Evolutionary conservation across 83 land plant species (phyloP).

Genomic region (Picea mariana): DNA sequence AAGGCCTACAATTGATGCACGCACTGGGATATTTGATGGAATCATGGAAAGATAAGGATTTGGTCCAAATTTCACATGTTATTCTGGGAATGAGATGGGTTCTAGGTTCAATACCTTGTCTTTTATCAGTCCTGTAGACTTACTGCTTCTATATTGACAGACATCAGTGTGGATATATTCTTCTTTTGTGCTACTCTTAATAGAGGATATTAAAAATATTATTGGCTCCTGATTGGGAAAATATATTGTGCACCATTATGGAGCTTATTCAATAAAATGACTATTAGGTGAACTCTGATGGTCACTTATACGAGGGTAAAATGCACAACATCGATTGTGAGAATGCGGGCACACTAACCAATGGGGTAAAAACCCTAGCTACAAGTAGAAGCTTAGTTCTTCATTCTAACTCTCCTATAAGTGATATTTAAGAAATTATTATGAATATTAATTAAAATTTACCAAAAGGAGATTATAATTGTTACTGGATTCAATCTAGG

Average conservation of each 20-base stretch:
- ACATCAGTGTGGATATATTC: neutral
- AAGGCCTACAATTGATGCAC: neutral
- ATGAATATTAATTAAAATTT: too few relatives aligned
- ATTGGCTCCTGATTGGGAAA: neutral
- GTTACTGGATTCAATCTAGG: too few relatives aligned
- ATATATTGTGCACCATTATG: neutral
- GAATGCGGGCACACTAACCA: too few relatives aligned
- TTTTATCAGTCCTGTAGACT: neutral
- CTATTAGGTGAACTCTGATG: neutral
- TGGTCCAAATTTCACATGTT: neutral
- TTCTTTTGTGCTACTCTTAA: neutral
- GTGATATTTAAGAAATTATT: too few relatives aligned
- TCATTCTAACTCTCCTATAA: too few relatives aligned
- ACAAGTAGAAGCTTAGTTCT: too few relatives aligned
- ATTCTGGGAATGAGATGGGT: neutral
- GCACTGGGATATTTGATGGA: neutral
- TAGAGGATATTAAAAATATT: neutral
- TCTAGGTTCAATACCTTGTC: constrained; percentile 8
- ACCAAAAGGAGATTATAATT: too few relatives aligned
- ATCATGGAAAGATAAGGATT: neutral
- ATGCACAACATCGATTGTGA: too few relatives aligned
- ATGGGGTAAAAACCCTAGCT: too few relatives aligned
- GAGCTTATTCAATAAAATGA: neutral
- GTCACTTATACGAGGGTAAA: neutral
- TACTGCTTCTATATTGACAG: neutral